phyloP scores from a whole-genome alignment of 2,329 filamentous ascomycete species.

The Canariomyces notabilis region DNA sequence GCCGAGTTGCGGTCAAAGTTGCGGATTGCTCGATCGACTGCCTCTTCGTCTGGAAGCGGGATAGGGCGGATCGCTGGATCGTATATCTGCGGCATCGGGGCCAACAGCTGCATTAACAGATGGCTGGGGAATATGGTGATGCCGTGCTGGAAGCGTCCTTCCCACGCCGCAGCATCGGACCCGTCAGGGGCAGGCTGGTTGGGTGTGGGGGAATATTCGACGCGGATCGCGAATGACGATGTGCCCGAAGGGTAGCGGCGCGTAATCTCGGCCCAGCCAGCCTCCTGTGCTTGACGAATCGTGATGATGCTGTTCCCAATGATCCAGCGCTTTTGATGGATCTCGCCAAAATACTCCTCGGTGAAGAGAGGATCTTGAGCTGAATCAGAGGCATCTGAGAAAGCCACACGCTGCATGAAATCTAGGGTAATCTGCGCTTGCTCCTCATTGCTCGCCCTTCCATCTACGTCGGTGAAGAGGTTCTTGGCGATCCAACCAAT shows the following conservation, averaged over 20 bases:
- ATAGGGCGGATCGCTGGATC: slow-evolving; percentile 63
- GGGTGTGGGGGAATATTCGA: slow-evolving; percentile 47
- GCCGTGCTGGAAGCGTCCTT: slow-evolving; percentile 47
- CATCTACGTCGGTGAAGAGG: slow-evolving; percentile 72
- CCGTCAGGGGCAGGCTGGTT: slow-evolving; percentile 26
- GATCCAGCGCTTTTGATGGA: slow-evolving; percentile 64
- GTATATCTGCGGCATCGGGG: slow-evolving; percentile 53
- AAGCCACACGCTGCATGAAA: slow-evolving; percentile 86
- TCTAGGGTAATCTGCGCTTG: slow-evolving; percentile 92
- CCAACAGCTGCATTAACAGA: slow-evolving; percentile 63
- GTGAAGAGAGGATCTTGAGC: slow-evolving; percentile 62
- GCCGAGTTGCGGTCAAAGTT: slow-evolving; percentile 83
- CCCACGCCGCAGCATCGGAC: slow-evolving; percentile 43
- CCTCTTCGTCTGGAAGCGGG: slow-evolving; percentile 65
- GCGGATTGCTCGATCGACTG: slow-evolving; percentile 67
- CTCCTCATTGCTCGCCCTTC: slow-evolving; percentile 75
- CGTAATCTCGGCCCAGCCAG: slow-evolving; percentile 65
- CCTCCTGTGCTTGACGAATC: slow-evolving; percentile 62
- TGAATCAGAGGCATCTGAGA: slow-evolving; percentile 78
- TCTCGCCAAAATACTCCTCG: slow-evolving; percentile 58
- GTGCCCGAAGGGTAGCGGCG: slow-evolving; percentile 67
- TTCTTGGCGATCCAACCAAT: slow-evolving; percentile 89
- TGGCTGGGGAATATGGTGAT: slow-evolving; percentile 68
- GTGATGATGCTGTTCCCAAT: slow-evolving; percentile 70
- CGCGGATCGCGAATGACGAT: slow-evolving; percentile 54